Conservation (phyloP, 768 basidiomycete genomes). For the Harrya chromipes region DNA sequence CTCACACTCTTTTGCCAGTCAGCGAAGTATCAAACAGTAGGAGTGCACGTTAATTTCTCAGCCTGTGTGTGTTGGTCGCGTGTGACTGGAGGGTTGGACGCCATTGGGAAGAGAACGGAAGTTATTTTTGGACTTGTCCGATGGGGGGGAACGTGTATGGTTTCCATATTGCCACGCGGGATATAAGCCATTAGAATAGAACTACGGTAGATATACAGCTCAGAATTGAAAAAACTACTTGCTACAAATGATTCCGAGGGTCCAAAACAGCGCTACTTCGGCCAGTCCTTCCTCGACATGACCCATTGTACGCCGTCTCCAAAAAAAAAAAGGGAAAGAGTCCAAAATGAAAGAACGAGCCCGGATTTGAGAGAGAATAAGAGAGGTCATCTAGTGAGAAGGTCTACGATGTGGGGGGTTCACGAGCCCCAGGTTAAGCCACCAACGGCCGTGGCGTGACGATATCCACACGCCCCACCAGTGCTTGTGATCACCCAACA, state of each 20-base stretch:
- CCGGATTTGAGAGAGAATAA: neutral
- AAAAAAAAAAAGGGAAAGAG: neutral
- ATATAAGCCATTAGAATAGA: neutral
- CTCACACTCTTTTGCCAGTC: too few species aligned
- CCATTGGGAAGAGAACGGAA: too few species aligned
- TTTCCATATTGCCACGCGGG: too few species aligned
- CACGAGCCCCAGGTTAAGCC: constrained; percentile 45
- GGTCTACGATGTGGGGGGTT: constrained; percentile 14
- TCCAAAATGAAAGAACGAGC: neutral
- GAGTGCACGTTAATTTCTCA: too few species aligned
- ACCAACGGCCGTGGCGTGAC: constrained; percentile 38
- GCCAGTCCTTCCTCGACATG: too few species aligned
- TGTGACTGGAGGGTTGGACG: too few species aligned
- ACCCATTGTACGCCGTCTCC: neutral
- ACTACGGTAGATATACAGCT: constrained; percentile 1
- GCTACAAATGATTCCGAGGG: constrained; percentile 11
- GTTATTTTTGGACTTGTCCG: too few species aligned
- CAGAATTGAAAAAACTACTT: constrained; percentile 4
- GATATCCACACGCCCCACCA: constrained; percentile 43
- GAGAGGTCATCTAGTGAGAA: neutral
- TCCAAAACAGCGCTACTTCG: neutral
- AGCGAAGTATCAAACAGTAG: too few species aligned
- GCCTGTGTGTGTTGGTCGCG: too few species aligned
- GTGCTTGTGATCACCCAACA: constrained; percentile 42
- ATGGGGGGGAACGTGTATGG: too few species aligned